These are phyloP conservation scores for Fusarium verrucosum DNA, from an alignment of 2,329 filamentous ascomycete genomes.

Conservation along the genomic window DNA sequence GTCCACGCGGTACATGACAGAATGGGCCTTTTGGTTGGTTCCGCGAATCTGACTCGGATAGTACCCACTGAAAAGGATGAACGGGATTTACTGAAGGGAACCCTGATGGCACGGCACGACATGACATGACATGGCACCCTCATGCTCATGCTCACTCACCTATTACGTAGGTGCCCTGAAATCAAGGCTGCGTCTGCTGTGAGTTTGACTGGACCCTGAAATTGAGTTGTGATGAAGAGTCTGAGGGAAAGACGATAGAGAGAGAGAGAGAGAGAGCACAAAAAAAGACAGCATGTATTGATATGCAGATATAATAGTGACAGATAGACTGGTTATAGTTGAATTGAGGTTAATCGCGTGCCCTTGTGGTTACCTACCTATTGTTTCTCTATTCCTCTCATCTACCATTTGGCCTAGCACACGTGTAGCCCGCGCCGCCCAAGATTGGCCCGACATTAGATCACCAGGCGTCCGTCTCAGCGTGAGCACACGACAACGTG, in stretches of 20 bases:
- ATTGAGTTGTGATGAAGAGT: neutral
- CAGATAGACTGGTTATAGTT: neutral
- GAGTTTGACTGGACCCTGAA: constrained; percentile 23
- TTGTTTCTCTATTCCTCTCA: neutral
- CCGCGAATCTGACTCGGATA: constrained; percentile 7
- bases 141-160: constrained; percentile 2
- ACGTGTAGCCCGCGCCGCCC: constrained; percentile 40
- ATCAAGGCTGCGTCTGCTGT: neutral
- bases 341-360: constrained; percentile 27
- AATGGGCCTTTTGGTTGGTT: constrained; percentile 2
- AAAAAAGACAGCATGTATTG: no score
- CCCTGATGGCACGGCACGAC: constrained; percentile 44
- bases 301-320: neutral
- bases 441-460: constrained; percentile 37
- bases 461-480: constrained; percentile 29
- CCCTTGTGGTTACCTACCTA: constrained; percentile 4
- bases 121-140: no score
- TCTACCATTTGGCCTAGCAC: constrained; percentile 27
- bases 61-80: neutral
- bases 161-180: constrained; percentile 14
- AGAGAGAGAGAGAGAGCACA: neutral
- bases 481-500: constrained; percentile 35
- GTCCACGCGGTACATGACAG: constrained; percentile 22
- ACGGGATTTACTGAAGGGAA: constrained; percentile 12
- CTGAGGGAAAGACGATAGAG: neutral